Base-by-base conservation (phyloP, 2,329 filamentous ascomycete species). In the Penicillium sp. region DNA sequence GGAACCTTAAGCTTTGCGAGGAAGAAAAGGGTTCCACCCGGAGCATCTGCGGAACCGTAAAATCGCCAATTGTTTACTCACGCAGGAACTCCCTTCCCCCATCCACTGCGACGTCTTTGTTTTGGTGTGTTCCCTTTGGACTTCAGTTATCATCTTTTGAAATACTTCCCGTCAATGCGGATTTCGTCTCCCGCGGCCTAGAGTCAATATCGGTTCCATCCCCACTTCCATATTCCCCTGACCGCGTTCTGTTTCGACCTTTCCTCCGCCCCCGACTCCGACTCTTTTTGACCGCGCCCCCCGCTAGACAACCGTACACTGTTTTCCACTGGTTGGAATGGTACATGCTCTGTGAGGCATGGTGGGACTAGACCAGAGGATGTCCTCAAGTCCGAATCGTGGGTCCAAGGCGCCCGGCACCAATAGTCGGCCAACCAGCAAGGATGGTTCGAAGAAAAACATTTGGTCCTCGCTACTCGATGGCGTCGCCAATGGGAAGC, bases 381-480 rank as follows among this genome's bases (percentile, higher is more conserved):
- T 74, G 69, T 72, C 73, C 53, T 72, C 70, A 60, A 75, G 65
- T 63, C 69, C 73, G 56, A 70, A 65, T 62, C 68, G 66, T 55
- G 70, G 68, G 51, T 64, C 67, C 48, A 71, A 69, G 59, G 60
- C 60, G 55, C 64, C 64, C 41, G 66, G 67, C 53, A 64, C 63
- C 51, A 69, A 71, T 60, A 76, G 74, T 66, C 71, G 74, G 48
- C 72, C 76, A 31, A 70, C 74, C 33, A 82, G 79, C 74, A 87
- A 89, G 66, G 87, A 88, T 73, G 77, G 77, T 43, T 76, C 79
- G 61, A 92, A 90, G 78, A 90, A 90, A 76, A 90, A 96, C 71
- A 87, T 97, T 75, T 97, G 93, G 93, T 92, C 89, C 58, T 92
- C 90, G 43, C 90, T 97, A 89, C 82, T 97, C 64, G 90, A 95